These are phyloP conservation scores for Kitagawia praeruptora DNA, from an alignment of 129 eudicot genomes.

Conservation along the genomic window DNA sequence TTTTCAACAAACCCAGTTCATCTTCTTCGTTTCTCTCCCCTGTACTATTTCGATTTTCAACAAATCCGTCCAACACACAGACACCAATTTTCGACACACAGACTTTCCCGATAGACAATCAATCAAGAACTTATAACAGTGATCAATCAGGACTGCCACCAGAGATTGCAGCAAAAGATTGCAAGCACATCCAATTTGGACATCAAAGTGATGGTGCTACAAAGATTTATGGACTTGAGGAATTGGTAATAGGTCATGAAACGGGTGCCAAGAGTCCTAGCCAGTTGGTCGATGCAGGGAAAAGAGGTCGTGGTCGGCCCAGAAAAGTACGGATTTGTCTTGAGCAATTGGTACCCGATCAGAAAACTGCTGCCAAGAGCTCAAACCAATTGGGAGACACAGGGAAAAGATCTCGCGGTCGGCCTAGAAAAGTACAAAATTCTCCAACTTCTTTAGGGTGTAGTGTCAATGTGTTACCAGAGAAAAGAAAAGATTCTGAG, in stretches of 20 bases:
- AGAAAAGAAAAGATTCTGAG: slow-evolving; percentile 8
- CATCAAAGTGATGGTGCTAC: slow-evolving; percentile 7
- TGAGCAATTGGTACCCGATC: slow-evolving; percentile 14
- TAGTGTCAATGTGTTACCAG: not conserved
- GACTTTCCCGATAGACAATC: not conserved
- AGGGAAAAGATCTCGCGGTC: not conserved
- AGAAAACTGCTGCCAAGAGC: not conserved
- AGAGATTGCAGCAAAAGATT: not conserved
- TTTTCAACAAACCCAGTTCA: no score
- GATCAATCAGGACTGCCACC: slow-evolving; percentile 2
- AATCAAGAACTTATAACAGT: not conserved
- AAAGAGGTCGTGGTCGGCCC: slow-evolving; percentile 12
- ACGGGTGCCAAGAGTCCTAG: slow-evolving; percentile 12
- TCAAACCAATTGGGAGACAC: not conserved
- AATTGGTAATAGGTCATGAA: slow-evolving; percentile 13
- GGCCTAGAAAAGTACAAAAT: slow-evolving; percentile 1
- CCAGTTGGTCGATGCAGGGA: slow-evolving; percentile 15
- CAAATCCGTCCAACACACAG: no score
- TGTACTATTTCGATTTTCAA: no score
- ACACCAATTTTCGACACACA: no score
- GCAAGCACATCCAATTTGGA: not conserved
- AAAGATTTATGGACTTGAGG: slow-evolving; percentile 12
- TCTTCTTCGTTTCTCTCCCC: no score
- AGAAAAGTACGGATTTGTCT: slow-evolving; percentile 26
- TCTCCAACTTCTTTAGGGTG: slow-evolving; percentile 1